Evolutionary conservation across 2,329 filamentous ascomycete genomes (phyloP).

Genomic region (Aspergillus glaucus): DNA sequence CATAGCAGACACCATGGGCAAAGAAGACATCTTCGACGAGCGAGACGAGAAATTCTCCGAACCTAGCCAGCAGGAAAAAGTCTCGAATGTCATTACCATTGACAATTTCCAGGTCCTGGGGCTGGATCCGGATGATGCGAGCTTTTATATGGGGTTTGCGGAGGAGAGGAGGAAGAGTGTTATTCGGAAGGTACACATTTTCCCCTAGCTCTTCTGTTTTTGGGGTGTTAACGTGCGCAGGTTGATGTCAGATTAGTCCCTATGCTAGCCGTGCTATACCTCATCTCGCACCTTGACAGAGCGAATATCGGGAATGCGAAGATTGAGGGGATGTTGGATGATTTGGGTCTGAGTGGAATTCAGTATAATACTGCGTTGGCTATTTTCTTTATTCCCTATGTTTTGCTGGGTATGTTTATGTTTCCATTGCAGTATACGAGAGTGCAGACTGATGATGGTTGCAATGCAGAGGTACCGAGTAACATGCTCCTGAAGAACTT

Average conservation of each 20-base stretch:
- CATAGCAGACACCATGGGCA: background rate
- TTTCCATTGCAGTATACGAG: conserved; percentile 12
- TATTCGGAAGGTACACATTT: conserved; percentile 8
- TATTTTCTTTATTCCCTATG: conserved; percentile 7
- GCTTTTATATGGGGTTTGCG: conserved; percentile 24
- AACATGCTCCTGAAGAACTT: conserved; percentile 21
- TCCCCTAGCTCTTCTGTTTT: background rate
- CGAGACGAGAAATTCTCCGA: conserved; percentile 6
- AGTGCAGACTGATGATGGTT: background rate
- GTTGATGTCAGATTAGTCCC: conserved; percentile 14
- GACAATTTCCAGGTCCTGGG: conserved; percentile 26
- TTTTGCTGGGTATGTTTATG: conserved; percentile 9
- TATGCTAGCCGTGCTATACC: conserved; percentile 15
- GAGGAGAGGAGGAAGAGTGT: conserved; percentile 16
- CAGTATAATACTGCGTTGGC: conserved; percentile 18
- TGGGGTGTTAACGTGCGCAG: background rate
- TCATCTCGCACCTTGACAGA: conserved; percentile 21
- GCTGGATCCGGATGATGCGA: conserved; percentile 21
- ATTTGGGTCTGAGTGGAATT: conserved; percentile 14
- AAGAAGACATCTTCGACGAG: background rate
- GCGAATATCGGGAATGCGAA: conserved; percentile 26
- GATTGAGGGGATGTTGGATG: conserved; percentile 15
- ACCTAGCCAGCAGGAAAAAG: conserved; percentile 7
- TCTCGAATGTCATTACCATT: conserved; percentile 15
- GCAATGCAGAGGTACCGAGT: conserved; percentile 13